These are phyloP conservation scores for Globisporangium carolinianum DNA, from an alignment of 352 stramenopile species.

Conservation along the genomic window DNA sequence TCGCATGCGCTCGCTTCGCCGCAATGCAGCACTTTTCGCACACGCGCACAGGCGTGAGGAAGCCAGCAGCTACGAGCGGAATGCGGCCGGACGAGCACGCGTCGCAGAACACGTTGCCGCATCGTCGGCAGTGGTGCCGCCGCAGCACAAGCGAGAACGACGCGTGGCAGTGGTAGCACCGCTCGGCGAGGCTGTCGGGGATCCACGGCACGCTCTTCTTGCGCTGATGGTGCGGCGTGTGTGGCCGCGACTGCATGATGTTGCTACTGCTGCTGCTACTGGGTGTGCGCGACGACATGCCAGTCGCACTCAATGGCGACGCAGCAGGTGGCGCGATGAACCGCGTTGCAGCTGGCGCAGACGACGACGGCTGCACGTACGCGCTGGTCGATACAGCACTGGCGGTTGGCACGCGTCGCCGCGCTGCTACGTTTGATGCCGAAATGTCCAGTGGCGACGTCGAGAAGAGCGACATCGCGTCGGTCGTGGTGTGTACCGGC, in stretches of 20 bases:
- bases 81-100: constrained; percentile 79
- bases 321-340: neutral
- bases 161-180: constrained; percentile 62
- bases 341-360: constrained; percentile 3
- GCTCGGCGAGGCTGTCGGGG: constrained; percentile 71
- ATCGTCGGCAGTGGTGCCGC: constrained; percentile 82
- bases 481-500: neutral
- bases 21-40: constrained; percentile 74
- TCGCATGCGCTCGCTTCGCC: constrained; percentile 58
- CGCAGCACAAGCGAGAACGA: constrained; percentile 70
- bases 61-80: constrained; percentile 55
- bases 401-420: neutral
- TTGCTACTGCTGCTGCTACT: constrained; percentile 16
- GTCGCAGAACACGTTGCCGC: constrained; percentile 89
- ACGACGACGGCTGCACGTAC: constrained; percentile 6
- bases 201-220: constrained; percentile 68
- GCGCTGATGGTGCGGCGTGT: constrained; percentile 15
- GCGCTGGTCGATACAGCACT: neutral
- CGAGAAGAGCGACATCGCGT: constrained; percentile 10
- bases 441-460: constrained; percentile 10
- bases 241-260: constrained; percentile 5
- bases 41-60: constrained; percentile 69
- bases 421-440: neutral
- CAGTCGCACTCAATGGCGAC: neutral
- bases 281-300: constrained; percentile 12